Evolutionary conservation across 805 yeast genomes (phyloP).

Genomic region (Candida namnaoensis): DNA sequence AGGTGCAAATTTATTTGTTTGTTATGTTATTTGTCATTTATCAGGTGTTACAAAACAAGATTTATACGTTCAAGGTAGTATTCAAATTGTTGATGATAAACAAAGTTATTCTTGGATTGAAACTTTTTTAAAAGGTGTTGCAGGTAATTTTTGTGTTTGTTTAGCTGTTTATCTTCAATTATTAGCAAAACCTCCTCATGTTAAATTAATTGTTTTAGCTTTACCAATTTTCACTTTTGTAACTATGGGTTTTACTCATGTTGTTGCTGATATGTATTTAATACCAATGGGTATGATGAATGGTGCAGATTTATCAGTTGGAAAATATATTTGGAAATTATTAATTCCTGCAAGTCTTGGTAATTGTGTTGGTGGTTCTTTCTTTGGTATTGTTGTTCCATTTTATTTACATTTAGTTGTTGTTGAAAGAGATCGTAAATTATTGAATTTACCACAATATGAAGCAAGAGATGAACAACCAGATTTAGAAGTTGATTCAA

Average conservation of each 20-base stretch:
- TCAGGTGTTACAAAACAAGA: conserved; percentile 39
- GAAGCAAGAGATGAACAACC: conserved; percentile 80
- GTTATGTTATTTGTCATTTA: conserved; percentile 52
- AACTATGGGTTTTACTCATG: conserved; percentile 70
- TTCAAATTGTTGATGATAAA: conserved; percentile 31
- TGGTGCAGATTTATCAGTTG: conserved; percentile 56
- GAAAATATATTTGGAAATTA: conserved; percentile 61
- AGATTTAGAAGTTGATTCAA: conserved; percentile 64
- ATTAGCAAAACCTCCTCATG: conserved; percentile 75
- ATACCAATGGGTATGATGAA: conserved; percentile 60
- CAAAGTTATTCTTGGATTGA: conserved; percentile 45
- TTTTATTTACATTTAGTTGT: conserved; percentile 67
- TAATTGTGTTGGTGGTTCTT: conserved; percentile 69
- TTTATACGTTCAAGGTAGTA: conserved; percentile 37
- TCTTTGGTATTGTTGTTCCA: conserved; percentile 57
- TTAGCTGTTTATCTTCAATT: conserved; percentile 70
- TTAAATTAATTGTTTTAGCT: conserved; percentile 52
- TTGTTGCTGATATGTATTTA: conserved; percentile 76
- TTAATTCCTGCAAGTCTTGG: conserved; percentile 68
- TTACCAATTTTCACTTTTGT: conserved; percentile 75
- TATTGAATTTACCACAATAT: conserved; percentile 54
- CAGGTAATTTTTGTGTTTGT: conserved; percentile 72
- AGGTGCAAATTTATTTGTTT: conserved; percentile 55
- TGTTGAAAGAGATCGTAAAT: conserved; percentile 61
- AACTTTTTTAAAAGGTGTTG: conserved; percentile 61